A percentile compares a stretch with the other conserved stretches of the same genome.
These are phyloP conservation scores for Coniochaeta ligniaria DNA, from an alignment of 2,329 filamentous ascomycete genomes.

Conservation along the genomic window DNA sequence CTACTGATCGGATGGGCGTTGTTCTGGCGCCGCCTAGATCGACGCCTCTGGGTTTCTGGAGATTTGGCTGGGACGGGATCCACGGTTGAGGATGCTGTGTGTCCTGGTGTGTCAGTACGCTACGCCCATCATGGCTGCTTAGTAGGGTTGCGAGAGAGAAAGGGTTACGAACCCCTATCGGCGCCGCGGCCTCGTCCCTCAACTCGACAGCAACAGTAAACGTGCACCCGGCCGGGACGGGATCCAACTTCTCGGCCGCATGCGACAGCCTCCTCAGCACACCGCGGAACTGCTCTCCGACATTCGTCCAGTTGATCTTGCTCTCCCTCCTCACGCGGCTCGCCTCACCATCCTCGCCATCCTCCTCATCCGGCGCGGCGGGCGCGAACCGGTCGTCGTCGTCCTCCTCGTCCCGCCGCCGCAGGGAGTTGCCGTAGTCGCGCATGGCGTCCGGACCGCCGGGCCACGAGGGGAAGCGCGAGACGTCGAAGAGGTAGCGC, in stretches of 20 bases:
- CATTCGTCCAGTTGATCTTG: constrained; percentile 45
- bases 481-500: constrained; percentile 55
- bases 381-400: constrained; percentile 6
- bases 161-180: constrained; percentile 46
- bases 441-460: constrained; percentile 22
- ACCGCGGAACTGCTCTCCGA: constrained; percentile 67
- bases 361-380: background rate
- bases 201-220: constrained; percentile 74
- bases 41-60: constrained; percentile 27
- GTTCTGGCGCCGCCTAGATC: constrained; percentile 33
- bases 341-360: constrained; percentile 4
- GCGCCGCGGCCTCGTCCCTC: constrained; percentile 49
- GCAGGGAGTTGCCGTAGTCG: constrained; percentile 14
- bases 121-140: background rate
- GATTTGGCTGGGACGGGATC: constrained; percentile 46
- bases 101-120: background rate
- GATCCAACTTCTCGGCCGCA: constrained; percentile 46
- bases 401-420: constrained; percentile 12
- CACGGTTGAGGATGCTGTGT: constrained; percentile 51
- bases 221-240: constrained; percentile 58
- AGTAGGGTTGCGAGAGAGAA: background rate
- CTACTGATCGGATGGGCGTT: constrained; percentile 44
- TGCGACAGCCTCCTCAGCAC: constrained; percentile 57
- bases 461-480: constrained; percentile 40
- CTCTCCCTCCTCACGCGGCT: constrained; percentile 3